Evolutionary conservation across 768 basidiomycete species (phyloP), one percentile per base, ranked within the genome.

Genomic region (Crepidotus variabilis): DNA sequence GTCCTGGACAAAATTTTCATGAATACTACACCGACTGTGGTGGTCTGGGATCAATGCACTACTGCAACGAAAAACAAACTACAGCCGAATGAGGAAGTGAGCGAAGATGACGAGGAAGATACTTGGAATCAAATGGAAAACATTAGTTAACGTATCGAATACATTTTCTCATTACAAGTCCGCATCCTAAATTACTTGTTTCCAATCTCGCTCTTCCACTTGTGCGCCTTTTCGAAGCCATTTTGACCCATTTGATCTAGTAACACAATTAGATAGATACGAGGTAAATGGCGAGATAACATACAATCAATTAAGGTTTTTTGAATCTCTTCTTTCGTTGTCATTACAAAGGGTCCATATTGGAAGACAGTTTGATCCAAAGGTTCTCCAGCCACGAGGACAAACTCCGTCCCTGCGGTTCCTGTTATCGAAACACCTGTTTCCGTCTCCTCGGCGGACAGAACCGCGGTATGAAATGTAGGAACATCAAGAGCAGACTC

Each of bases 321-420:
- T 65, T 88, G 81, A 34, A 96, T 90, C 65, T 94, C 94, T 58
- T 87, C 82, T 22, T 77, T 76, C 2, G 80, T 83, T 9, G 89
- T 94, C 84, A 95, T 88, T 14, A 96, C 94, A 64, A 92, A 91
- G 6, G 91, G 90, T 3, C 89, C 90, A 60, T 92, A 86, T 65
- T 96, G 94, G 57, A 91, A 80, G 10, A 98, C 91, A 0, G 84
- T 79, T 69, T 98, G 94, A 59, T 94, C 84, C 4, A 98, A 78
- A 13, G 94, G 93, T 71, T 94, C 90, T 16, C 90, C 95, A 4
- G 94, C 86, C 59, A 89, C 90, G 64, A 98, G 67, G 20, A 95
- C 78, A 47, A 93, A 78, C 52, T 94, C 84, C 0, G 94, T 89
- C 50, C 80, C 77, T 49, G 81, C 78, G 2, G 64, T 69, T 2